Evolutionary conservation across 495 filamentous ascomycete genomes (phyloP).

Genomic region (Talaromyces adpressus): DNA sequence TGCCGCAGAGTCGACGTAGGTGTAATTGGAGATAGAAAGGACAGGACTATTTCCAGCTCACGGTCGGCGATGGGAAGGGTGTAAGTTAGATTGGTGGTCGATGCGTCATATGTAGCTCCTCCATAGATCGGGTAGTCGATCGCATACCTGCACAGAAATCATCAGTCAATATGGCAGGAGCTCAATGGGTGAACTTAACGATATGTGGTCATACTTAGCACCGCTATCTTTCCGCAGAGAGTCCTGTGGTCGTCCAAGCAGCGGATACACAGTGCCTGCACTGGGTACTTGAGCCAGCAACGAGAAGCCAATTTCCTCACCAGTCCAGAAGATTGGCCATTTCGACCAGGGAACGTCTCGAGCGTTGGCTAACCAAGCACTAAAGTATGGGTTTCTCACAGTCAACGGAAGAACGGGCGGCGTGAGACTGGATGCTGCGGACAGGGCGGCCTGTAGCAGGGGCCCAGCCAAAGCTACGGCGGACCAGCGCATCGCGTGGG

Average conservation of each 20-base stretch:
- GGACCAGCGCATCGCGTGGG: constrained; percentile 26
- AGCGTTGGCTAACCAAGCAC: constrained; percentile 76
- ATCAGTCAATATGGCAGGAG: background rate
- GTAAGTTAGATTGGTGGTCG: constrained; percentile 89
- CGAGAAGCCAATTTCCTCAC: constrained; percentile 75
- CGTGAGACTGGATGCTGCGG: constrained; percentile 43
- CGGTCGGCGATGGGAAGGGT: constrained; percentile 44
- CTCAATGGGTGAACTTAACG: background rate
- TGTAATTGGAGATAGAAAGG: constrained; percentile 89
- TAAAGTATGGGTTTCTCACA: constrained; percentile 89
- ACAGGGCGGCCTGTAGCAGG: constrained; percentile 28
- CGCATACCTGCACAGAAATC: constrained; percentile 41
- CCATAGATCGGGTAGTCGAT: constrained; percentile 65
- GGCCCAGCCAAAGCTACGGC: constrained; percentile 26
- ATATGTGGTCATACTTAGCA: constrained; percentile 23
- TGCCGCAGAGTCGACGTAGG: constrained; percentile 87
- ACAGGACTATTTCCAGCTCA: constrained; percentile 58
- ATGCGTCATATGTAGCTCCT: constrained; percentile 82
- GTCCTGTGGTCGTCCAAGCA: constrained; percentile 83
- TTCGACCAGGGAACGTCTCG: constrained; percentile 78
- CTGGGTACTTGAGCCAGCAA: constrained; percentile 71
- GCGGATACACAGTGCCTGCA: constrained; percentile 67
- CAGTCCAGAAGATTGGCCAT: constrained; percentile 96
- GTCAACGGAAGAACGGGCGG: constrained; percentile 83
- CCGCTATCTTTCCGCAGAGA: constrained; percentile 46